These are phyloP conservation scores for Globisporangium sylvaticum DNA, from an alignment of 352 stramenopile species.

Conservation along the genomic window DNA sequence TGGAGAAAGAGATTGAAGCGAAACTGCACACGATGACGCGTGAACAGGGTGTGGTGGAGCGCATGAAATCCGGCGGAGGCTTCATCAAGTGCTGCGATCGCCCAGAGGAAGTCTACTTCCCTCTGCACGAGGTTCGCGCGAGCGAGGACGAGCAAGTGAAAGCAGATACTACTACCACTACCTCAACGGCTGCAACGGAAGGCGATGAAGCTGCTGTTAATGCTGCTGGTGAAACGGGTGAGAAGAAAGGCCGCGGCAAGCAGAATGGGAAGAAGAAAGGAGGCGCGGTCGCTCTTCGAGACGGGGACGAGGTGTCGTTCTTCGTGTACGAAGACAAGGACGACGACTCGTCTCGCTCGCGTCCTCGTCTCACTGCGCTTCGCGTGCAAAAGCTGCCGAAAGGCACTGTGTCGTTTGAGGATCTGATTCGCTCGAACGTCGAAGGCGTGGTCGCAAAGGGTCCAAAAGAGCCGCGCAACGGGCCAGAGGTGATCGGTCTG, in stretches of 20 bases:
- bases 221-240: neutral
- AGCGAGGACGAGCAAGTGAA: slow-evolving; percentile 1
- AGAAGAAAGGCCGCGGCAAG: slow-evolving; percentile 8
- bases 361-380: slow-evolving; percentile 50
- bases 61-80: slow-evolving; percentile 55
- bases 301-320: slow-evolving; percentile 78
- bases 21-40: slow-evolving; percentile 54
- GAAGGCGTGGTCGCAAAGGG: slow-evolving; percentile 56
- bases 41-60: slow-evolving; percentile 54
- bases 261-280: slow-evolving; percentile 16
- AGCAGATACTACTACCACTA: neutral
- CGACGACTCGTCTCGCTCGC: slow-evolving; percentile 24
- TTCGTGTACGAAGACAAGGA: slow-evolving; percentile 72
- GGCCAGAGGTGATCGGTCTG: slow-evolving; percentile 48
- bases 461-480: slow-evolving; percentile 64
- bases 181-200: neutral
- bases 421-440: slow-evolving; percentile 50
- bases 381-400: slow-evolving; percentile 59
- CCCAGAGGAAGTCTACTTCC: slow-evolving; percentile 67
- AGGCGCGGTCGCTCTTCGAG: slow-evolving; percentile 22
- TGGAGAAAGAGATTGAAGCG: slow-evolving; percentile 65
- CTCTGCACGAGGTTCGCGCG: slow-evolving; percentile 60
- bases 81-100: slow-evolving; percentile 74
- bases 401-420: slow-evolving; percentile 62
- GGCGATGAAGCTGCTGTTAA: slow-evolving; percentile 15